Conservation (phyloP, 345 rosid genomes). For the Brassica carinata region DNA sequence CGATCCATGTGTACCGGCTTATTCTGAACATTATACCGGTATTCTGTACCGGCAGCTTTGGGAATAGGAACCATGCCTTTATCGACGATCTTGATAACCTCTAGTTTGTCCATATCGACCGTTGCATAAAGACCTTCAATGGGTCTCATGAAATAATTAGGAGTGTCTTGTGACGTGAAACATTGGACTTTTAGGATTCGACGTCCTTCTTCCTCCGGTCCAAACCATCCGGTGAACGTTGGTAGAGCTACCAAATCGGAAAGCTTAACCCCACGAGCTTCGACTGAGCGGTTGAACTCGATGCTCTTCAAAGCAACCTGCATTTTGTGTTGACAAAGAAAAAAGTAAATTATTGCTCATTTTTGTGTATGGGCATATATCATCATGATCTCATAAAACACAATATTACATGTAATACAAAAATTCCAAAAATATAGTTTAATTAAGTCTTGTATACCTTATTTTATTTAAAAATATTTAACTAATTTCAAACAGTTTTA, state of each 20-base stretch:
- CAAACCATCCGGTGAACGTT: conserved; percentile 2
- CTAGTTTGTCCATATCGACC: conserved; percentile 2
- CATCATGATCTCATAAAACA: neutral
- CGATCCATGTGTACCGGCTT: conserved; percentile 10
- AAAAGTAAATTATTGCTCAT: neutral
- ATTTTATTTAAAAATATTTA: too few relatives aligned
- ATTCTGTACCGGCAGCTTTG: neutral
- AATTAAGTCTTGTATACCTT: too few relatives aligned
- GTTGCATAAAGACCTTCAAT: conserved; percentile 11
- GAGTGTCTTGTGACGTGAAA: conserved; percentile 1
- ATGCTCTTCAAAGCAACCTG: neutral
- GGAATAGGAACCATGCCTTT: neutral
- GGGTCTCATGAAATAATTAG: conserved; percentile 7
- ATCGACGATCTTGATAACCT: conserved; percentile 1
- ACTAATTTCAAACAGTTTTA: neutral
- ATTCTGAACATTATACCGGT: neutral
- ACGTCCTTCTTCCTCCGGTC: conserved; percentile 23
- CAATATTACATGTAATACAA: too few relatives aligned
- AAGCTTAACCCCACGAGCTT: conserved; percentile 8
- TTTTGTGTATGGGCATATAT: neutral
- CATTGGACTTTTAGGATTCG: conserved; percentile 6
- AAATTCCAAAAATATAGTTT: too few relatives aligned
- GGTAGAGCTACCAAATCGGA: neutral
- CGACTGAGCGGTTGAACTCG: conserved; percentile 2
- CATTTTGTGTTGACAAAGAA: neutral